phyloP scores from a whole-genome alignment of 2,329 filamentous ascomycete species.

The Blumeriella jaapii region DNA sequence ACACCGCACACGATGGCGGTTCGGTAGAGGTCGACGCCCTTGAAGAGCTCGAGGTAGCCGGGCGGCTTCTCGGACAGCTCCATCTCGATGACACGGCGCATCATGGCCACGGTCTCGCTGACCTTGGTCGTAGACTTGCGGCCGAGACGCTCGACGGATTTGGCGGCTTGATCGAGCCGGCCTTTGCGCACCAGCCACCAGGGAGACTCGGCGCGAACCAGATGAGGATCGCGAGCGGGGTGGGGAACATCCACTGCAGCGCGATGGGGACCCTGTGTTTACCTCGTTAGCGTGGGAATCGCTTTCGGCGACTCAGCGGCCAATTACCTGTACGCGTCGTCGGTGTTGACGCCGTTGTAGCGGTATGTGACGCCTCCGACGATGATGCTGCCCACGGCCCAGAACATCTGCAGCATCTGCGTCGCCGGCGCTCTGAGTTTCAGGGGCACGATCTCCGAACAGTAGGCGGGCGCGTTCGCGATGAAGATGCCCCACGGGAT shows the following conservation, averaged over 20 bases:
- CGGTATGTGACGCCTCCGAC: constrained; percentile 44
- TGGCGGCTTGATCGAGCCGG: constrained; percentile 29
- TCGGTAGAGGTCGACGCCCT: constrained; percentile 42
- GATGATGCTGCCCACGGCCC: constrained; percentile 50
- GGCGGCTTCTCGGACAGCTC: constrained; percentile 37
- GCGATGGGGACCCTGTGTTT: constrained; percentile 38
- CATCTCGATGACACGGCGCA: constrained; percentile 44
- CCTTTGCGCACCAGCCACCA: constrained; percentile 40
- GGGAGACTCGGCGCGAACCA: constrained; percentile 33
- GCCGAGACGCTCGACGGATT: constrained; percentile 39
- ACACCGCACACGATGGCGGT: constrained; percentile 46
- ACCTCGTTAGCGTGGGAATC: too few species aligned
- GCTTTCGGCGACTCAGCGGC: too few species aligned
- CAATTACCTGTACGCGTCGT: constrained; percentile 35
- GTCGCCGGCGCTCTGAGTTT: constrained; percentile 44
- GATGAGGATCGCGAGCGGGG: constrained; percentile 38
- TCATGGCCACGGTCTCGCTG: constrained; percentile 42
- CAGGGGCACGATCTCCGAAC: constrained; percentile 48
- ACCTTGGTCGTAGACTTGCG: constrained; percentile 26
- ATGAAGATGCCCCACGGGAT: constrained; percentile 57
- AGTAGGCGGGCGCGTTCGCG: constrained; percentile 53
- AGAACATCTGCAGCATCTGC: constrained; percentile 55
- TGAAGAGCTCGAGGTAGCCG: constrained; percentile 39
- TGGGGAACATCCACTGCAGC: constrained; percentile 42
- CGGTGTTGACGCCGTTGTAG: constrained; percentile 32